Conservation (phyloP, 129 eudicot species). For the Saposhnikovia divaricata region DNA sequence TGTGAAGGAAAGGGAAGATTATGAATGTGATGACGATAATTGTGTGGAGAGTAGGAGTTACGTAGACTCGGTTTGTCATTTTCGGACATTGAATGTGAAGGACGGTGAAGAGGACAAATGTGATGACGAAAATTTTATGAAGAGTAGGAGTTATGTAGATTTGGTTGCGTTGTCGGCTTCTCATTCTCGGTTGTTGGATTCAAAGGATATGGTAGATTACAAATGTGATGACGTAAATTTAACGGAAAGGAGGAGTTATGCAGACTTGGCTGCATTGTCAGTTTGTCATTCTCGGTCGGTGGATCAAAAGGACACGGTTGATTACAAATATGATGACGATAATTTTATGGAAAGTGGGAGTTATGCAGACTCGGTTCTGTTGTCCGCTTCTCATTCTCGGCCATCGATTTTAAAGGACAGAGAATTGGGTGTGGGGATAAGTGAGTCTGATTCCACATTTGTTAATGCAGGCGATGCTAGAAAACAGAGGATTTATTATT, state of each 20-base stretch:
- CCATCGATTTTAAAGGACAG: constrained; percentile 12
- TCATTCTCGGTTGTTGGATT: not conserved
- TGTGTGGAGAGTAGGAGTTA: not conserved
- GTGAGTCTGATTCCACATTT: not conserved
- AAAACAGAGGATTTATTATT: constrained; percentile 12
- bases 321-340: not conserved
- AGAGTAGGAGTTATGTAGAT: not conserved
- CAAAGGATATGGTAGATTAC: not conserved
- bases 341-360: not conserved
- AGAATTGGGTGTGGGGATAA: not conserved
- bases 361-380: not conserved
- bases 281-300: not conserved
- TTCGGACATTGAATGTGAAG: too few species aligned
- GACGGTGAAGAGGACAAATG: not conserved
- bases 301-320: not conserved
- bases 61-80: not conserved
- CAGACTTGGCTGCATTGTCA: not conserved
- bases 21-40: not conserved
- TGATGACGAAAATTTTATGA: not conserved
- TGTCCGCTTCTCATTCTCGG: not conserved
- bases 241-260: not conserved
- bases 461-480: constrained; percentile 7
- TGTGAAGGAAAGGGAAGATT: not conserved
- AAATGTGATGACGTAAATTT: not conserved
- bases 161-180: not conserved